Conservation (phyloP, 2,329 filamentous ascomycete genomes). For the Diaporthe australafricana region DNA sequence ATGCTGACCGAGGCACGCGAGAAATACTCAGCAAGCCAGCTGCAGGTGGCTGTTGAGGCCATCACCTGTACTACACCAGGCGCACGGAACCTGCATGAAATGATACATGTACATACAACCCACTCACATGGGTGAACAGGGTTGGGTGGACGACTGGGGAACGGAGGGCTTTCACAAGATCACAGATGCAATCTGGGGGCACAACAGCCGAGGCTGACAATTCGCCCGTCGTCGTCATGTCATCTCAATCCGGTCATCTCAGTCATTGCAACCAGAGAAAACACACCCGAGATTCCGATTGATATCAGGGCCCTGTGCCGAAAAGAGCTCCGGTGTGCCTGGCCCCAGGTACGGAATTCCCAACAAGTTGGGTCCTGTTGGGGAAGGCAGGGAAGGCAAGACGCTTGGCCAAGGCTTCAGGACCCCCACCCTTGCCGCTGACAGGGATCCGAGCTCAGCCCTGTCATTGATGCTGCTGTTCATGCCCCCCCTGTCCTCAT, state of each 20-base stretch:
- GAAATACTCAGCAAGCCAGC: neutral
- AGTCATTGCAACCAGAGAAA: neutral
- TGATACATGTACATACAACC: neutral
- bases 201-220: slow-evolving; percentile 10
- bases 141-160: neutral
- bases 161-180: slow-evolving; percentile 10
- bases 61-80: neutral
- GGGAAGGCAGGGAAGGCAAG: slow-evolving; percentile 17
- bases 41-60: neutral
- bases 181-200: neutral
- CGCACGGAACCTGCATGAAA: neutral
- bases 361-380: slow-evolving; percentile 30
- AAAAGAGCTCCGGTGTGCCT: neutral
- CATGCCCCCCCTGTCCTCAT: slow-evolving; percentile 2
- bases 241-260: neutral
- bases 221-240: neutral
- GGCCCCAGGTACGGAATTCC: slow-evolving; percentile 20
- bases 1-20: too few species aligned
- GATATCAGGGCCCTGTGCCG: neutral
- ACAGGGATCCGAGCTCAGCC: slow-evolving; percentile 28
- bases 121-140: neutral
- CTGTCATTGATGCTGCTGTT: slow-evolving; percentile 18
- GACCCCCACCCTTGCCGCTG: slow-evolving; percentile 24
- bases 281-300: slow-evolving; percentile 21
- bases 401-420: slow-evolving; percentile 7